phyloP scores from a whole-genome alignment of 768 basidiomycete genomes.

The Gymnopilus dilepis region DNA sequence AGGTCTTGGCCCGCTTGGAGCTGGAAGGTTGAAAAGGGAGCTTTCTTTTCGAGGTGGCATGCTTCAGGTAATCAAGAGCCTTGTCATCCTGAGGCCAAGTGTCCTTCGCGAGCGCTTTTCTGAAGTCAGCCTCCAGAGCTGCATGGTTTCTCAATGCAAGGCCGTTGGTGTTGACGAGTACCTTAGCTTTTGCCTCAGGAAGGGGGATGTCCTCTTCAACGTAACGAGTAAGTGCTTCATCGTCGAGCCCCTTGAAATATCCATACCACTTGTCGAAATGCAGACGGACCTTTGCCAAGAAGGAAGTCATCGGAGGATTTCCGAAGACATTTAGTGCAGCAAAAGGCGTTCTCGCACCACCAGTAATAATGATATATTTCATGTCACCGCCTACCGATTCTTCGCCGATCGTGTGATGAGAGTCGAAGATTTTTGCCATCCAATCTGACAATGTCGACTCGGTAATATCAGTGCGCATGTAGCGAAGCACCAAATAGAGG shows the following conservation, averaged over 20 bases:
- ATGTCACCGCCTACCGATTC: no score
- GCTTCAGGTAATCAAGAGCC: neutral
- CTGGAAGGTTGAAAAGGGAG: neutral
- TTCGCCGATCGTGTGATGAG: neutral
- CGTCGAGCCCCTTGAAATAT: neutral
- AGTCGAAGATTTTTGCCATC: neutral
- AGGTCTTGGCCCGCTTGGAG: neutral
- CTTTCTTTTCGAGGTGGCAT: neutral
- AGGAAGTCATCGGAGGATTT: no score
- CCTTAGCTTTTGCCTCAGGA: neutral
- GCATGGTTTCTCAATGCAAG: neutral
- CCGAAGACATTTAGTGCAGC: no score
- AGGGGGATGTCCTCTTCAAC: neutral
- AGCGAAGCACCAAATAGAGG: constrained; percentile 7
- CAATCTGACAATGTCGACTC: neutral
- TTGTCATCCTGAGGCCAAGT: neutral
- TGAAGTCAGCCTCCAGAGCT: neutral
- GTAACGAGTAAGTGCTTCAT: neutral
- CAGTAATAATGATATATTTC: no score
- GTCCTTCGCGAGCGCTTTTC: neutral
- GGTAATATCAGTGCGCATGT: neutral
- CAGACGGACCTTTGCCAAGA: no score
- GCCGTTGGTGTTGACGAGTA: neutral
- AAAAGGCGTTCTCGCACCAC: no score
- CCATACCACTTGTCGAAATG: neutral